Percentiles rank a stretch among this genome's conserved stretches.
Evolutionary conservation across 192 early-diverging fungal species (phyloP).

Genomic region (Linderina pennispora): DNA sequence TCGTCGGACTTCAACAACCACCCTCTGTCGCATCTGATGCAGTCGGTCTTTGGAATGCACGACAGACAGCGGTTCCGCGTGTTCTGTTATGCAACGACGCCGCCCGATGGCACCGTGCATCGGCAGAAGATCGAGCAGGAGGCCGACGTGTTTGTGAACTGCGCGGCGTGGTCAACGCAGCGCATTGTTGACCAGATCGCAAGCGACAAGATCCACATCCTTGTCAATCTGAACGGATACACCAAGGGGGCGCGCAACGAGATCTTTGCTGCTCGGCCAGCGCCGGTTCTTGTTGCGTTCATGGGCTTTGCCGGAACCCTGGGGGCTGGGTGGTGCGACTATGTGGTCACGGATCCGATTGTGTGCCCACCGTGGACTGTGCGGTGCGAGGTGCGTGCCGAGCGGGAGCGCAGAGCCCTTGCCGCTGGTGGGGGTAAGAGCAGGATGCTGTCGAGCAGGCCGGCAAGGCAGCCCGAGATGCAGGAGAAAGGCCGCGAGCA

Average conservation of each 20-base stretch:
- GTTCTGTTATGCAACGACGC: slow-evolving; percentile 79
- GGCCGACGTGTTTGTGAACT: slow-evolving; percentile 76
- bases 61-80: slow-evolving; percentile 65
- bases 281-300: slow-evolving; percentile 81
- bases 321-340: slow-evolving; percentile 82
- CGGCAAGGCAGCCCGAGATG: slow-evolving; percentile 13
- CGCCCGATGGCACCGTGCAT: slow-evolving; percentile 70
- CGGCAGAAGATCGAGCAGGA: slow-evolving; percentile 75
- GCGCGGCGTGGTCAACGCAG: slow-evolving; percentile 61
- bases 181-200: slow-evolving; percentile 70
- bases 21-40: slow-evolving; percentile 89
- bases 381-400: slow-evolving; percentile 49
- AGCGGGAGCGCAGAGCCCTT: slow-evolving; percentile 28
- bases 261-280: slow-evolving; percentile 86
- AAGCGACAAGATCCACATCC: slow-evolving; percentile 76
- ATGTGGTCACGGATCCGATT: slow-evolving; percentile 68
- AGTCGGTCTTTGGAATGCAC: slow-evolving; percentile 92
- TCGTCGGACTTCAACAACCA: slow-evolving; percentile 94
- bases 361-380: slow-evolving; percentile 69
- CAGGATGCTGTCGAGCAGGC: not conserved
- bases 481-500: slow-evolving; percentile 4
- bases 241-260: slow-evolving; percentile 95
- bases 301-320: slow-evolving; percentile 95
- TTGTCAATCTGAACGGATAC: slow-evolving; percentile 93
- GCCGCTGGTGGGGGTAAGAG: no score